These are phyloP conservation scores for Rhynchospora breviuscula DNA, from an alignment of 176 grass and related monocot species.

Conservation along the genomic window DNA sequence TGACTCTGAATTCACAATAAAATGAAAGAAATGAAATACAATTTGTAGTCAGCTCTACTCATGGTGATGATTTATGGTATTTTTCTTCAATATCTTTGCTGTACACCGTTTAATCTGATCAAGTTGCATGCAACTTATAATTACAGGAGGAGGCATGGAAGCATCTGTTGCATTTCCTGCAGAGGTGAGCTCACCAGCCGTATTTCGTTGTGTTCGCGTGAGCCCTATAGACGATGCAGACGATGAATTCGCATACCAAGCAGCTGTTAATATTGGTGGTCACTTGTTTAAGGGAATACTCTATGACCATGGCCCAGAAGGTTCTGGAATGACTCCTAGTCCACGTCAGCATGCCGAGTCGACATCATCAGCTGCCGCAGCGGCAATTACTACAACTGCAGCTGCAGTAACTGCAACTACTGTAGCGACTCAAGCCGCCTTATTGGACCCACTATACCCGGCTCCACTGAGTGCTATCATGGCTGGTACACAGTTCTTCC, in stretches of 20 bases:
- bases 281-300: slow-evolving; percentile 50
- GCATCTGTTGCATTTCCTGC: slow-evolving; percentile 24
- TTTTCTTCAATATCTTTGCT: background rate
- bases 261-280: slow-evolving; percentile 39
- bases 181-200: slow-evolving; percentile 38
- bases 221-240: slow-evolving; percentile 36
- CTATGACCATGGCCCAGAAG: slow-evolving; percentile 43
- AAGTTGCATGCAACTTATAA: background rate
- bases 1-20: background rate
- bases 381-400: background rate
- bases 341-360: slow-evolving; percentile 27
- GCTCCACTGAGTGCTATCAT: slow-evolving; percentile 45
- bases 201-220: slow-evolving; percentile 45
- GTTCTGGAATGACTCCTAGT: slow-evolving; percentile 5
- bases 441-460: slow-evolving; percentile 34
- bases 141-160: slow-evolving; percentile 23
- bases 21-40: background rate
- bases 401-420: slow-evolving; percentile 1
- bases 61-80: background rate
- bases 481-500: slow-evolving; percentile 56
- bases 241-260: slow-evolving; percentile 42
- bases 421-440: background rate
- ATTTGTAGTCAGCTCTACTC: background rate
- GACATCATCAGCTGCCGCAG: slow-evolving; percentile 23
- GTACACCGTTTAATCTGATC: background rate